Evolutionary conservation across 2,329 filamentous ascomycete genomes (phyloP), one percentile per base, ranked within the genome.

Genomic region (Arthrobotrys sphaeroides): DNA sequence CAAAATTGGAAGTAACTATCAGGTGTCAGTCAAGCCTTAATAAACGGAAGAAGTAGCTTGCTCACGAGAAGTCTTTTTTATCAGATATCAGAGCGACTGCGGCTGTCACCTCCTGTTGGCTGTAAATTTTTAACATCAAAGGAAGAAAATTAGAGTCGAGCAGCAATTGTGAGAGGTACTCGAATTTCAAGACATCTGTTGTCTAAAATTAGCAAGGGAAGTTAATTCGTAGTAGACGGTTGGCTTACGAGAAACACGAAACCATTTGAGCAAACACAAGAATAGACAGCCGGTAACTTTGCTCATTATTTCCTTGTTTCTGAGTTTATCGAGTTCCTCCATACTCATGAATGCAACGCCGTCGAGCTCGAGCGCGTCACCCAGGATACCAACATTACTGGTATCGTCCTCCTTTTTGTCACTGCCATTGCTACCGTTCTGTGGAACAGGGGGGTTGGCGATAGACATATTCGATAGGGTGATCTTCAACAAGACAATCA

Each of bases 61-160:
- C 72, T 9, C 45, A 75, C 72, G 72, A 75, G 33, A 75, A 75
- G 7, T 75, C 72, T 42, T 75, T 75, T 36, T 69, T 75, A 5
- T 74, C 61, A 1, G 74, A 77, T 73, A 77, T 77, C 10, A 78
- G 62, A 7, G 69, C 74, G 7, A 79, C 40, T 13, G 67, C 70
- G 6, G 70, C 69, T 79, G 97, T 94, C 36, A 97, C 89, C 78
- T 99, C 96, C 82, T 97, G 94, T 80, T 97, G 90, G 57, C 94
- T 93, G 82, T 97, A 94, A 55, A 97, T 88, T 83, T 98, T 98
- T 31, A 99, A 84, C 22, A 97, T 91, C 28, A 99, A 85, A 0
- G 94, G 94, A 5, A 99, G 86, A 82, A 97, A 99, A 82, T 97
- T 98, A 2, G 93, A 95, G 82, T 99, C 95, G 26, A 99, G 87